These are phyloP conservation scores for barley (Hordeum vulgare) DNA, from an alignment of 176 grass and related monocot species.

Conservation along the genomic window MorexV3_pseudomolecules_assembly NC_058519.1:625709701-625710200, in stretches of 20 bases:
- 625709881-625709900: constrained; percentile 78
- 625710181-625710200: constrained; percentile 16
- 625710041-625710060: constrained; percentile 6
- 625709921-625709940: constrained; percentile 74
- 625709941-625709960: constrained; percentile 77
- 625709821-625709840: constrained; percentile 1
- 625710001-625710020: constrained; percentile 60
- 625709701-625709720: background rate
- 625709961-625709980: constrained; percentile 80
- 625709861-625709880: constrained; percentile 43
- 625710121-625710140: constrained; percentile 60
- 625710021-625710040: constrained; percentile 9
- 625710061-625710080: constrained; percentile 12
- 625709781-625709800: constrained; percentile 7
- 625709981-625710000: constrained; percentile 45
- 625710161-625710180: constrained; percentile 19
- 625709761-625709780: background rate
- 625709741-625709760: too few species aligned
- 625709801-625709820: background rate
- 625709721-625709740: too few species aligned
- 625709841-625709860: constrained; percentile 26
- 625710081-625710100: constrained; percentile 12
- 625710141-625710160: constrained; percentile 40
- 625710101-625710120: constrained; percentile 62
- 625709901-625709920: constrained; percentile 70